Evolutionary conservation across 1,139 yeast species (phyloP), one percentile per base, ranked within the genome.

Genomic region (Geotrichum phurueaensis): DNA sequence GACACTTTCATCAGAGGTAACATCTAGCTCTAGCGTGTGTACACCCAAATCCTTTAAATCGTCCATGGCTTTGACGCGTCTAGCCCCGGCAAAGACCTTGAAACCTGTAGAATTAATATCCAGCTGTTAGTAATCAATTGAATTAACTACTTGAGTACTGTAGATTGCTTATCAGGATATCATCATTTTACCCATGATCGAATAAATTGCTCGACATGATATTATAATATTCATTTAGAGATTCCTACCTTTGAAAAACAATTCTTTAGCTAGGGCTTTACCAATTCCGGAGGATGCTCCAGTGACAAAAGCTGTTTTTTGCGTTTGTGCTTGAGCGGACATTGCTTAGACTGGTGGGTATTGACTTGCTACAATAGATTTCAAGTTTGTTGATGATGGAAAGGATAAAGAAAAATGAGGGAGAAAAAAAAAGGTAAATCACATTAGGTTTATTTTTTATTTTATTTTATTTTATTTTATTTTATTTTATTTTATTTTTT

Each of bases 241-340:
- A n/a, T 4, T 55, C 60, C 54, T 58, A 53, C 68, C 68, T 62
- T 84, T 75, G 22, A 74, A 71, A 18, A 89, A 85, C 63, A 88
- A 78, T 67, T 86, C 90, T 61, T 80, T 78, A 39, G 92, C 84
- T 12, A 86, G 75, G 20, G 84, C 83, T 69, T 76, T 82, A 3
- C 96, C 96, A 65, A 89, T 89, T 12, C 96, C 96, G 0, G 92
- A 85, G 0, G 94, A 86, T 20, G 89, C 89, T 9, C 96, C 96
- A 0, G 96, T 89, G 39, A 89, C 81, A 52, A 87, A 75, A 1
- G 84, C 91, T 66, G 68, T 74, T 29, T 60, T 60, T 15, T 31
- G 29, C 13, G 54, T 60, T 15, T 31, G 29, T 29, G 54, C 3
- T 33, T 33, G 39, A 2, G n/a, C 39, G 39, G 39, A 33, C 39